phyloP scores from a whole-genome alignment of 2,329 filamentous ascomycete genomes.

The Blumeria graminis region DNA sequence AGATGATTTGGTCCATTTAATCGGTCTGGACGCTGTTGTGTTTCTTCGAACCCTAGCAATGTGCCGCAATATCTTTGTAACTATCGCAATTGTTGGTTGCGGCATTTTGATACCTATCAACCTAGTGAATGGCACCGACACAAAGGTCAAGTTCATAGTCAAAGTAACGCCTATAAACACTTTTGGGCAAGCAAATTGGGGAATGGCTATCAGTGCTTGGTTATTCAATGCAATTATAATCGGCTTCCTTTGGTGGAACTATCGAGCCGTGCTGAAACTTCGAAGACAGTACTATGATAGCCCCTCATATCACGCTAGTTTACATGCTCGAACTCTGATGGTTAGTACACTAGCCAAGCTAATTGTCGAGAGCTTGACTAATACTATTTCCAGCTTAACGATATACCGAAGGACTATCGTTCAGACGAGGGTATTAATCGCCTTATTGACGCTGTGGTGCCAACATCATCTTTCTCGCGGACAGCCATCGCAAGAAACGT shows the following conservation, averaged over 20 bases:
- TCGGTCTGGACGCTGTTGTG: constrained; percentile 75
- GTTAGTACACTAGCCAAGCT: constrained; percentile 17
- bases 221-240: constrained; percentile 51
- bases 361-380: constrained; percentile 5
- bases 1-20: constrained; percentile 48
- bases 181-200: constrained; percentile 29
- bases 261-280: constrained; percentile 44
- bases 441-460: constrained; percentile 58
- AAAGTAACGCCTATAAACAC: constrained; percentile 35
- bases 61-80: constrained; percentile 73
- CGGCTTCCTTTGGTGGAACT: constrained; percentile 78
- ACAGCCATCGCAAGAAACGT: constrained; percentile 78
- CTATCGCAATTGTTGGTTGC: constrained; percentile 48
- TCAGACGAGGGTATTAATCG: constrained; percentile 72
- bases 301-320: constrained; percentile 64
- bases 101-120: constrained; percentile 65
- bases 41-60: constrained; percentile 78
- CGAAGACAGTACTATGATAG: constrained; percentile 64
- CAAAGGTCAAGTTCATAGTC: constrained; percentile 21
- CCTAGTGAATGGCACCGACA: constrained; percentile 23
- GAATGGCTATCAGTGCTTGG: constrained; percentile 32
- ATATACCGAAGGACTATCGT: constrained; percentile 53
- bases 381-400: constrained; percentile 36
- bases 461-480: constrained; percentile 53
- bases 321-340: constrained; percentile 54